Conservation (phyloP, 2,329 filamentous ascomycete species). For the Cryoendolithus antarcticus region DNA sequence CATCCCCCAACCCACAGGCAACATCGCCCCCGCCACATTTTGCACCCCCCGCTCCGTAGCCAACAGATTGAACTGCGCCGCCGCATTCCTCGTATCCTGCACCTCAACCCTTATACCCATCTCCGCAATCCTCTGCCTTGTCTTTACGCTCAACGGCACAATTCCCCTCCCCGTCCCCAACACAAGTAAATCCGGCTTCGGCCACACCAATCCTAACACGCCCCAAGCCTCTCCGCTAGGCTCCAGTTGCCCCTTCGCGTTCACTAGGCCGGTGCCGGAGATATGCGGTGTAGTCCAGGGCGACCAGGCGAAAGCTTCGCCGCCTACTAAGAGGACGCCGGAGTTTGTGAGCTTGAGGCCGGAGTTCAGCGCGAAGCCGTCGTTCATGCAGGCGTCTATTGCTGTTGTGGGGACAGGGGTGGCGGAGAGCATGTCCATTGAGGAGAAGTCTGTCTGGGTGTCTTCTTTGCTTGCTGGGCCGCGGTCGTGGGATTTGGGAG, state of each 20-base stretch:
- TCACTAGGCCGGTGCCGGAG: constrained; percentile 43
- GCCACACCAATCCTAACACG: constrained; percentile 66
- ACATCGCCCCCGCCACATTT: constrained; percentile 74
- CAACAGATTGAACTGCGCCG: constrained; percentile 85
- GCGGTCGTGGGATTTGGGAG: constrained; percentile 41
- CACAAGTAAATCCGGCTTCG: constrained; percentile 84
- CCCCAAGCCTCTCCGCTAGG: constrained; percentile 59
- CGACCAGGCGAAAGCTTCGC: constrained; percentile 79
- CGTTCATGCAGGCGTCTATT: constrained; percentile 67
- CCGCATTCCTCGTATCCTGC: constrained; percentile 84
- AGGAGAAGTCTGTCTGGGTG: constrained; percentile 59
- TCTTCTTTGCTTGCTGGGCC: constrained; percentile 49
- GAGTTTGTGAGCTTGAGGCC: constrained; percentile 57
- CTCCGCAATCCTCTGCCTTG: constrained; percentile 57
- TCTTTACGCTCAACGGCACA: constrained; percentile 62
- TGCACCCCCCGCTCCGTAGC: constrained; percentile 84
- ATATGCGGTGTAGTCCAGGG: constrained; percentile 48
- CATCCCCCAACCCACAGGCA: constrained; percentile 75
- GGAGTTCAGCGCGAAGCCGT: constrained; percentile 80
- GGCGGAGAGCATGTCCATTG: constrained; percentile 66
- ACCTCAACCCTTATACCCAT: constrained; percentile 80
- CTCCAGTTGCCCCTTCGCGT: constrained; percentile 72
- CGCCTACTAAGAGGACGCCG: constrained; percentile 68
- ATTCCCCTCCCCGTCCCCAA: constrained; percentile 73
- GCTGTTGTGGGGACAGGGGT: constrained; percentile 67